Evolutionary conservation across 2,329 filamentous ascomycete species (phyloP), one percentile per base, ranked within the genome.

Genomic region (Fusarium ramigenum): DNA sequence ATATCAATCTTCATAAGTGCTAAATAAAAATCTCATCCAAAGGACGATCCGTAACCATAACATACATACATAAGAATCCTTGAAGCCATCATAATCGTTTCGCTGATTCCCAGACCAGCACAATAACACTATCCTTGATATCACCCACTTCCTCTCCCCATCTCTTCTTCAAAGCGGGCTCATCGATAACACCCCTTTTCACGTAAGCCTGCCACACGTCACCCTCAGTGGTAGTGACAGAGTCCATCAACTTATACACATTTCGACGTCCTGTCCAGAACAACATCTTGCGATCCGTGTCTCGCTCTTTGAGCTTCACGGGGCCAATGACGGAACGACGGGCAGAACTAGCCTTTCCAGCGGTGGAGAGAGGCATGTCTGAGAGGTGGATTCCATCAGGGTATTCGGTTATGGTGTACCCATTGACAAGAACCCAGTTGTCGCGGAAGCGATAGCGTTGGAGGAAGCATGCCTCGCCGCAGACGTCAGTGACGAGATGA

Each of bases 191-290:
- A 8, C 72, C 77, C 14, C 77, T 69, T 59, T 84, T 85, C 23
- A 85, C 76, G 47, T 87, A 87, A 0, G 83, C 84, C 79, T 87
- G 85, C 84, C 84, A 84, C 5, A 87, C 82, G 46, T 81, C 79
- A 14, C 84, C 83, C 23, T 80, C 73, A 4, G 78, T 70, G 6
- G 78, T 79, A 2, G 78, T 71, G 8, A 77, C 78, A 16, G 83
- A 80, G 71, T 87, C 84, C 46, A 85, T 63, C 61, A 87, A 73
- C 37, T 67, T 72, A 84, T 84, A 87, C 8, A 83, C 81, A 32
- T 81, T 81, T 30, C 80, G 80, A 3, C 75, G 68, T 15, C 82
- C 83, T 9, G 74, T 79, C 81, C 82, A 83, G 25, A 78, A 78
- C 16, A 85, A 63, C 25, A 80, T 74, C 60, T 79, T 81, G 25